These are phyloP conservation scores for Fennellomyces sp. DNA, from an alignment of 371 early-diverging fungal species.

Conservation along the genomic window DNA sequence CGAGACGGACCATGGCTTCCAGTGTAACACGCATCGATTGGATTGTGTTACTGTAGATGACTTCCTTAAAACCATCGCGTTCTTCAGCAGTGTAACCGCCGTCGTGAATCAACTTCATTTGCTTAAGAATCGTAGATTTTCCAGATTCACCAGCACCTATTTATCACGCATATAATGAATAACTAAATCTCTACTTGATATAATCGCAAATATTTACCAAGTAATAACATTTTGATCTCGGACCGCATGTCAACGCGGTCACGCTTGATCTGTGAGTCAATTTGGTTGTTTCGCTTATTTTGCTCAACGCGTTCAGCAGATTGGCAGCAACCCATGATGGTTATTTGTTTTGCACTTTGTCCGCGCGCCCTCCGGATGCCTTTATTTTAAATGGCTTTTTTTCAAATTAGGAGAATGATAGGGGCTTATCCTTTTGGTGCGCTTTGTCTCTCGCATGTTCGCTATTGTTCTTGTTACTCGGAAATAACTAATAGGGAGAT, in stretches of 20 bases:
- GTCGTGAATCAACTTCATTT: slow-evolving; percentile 96
- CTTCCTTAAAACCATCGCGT: slow-evolving; percentile 85
- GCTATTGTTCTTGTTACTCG: too few relatives aligned
- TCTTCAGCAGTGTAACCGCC: slow-evolving; percentile 88
- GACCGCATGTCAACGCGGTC: slow-evolving; percentile 78
- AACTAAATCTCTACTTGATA: background rate
- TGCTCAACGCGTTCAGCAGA: slow-evolving; percentile 85
- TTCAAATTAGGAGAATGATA: too few relatives aligned
- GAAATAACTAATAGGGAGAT: too few relatives aligned
- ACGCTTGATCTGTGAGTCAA: slow-evolving; percentile 84
- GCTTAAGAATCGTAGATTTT: slow-evolving; percentile 95
- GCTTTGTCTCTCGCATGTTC: too few relatives aligned
- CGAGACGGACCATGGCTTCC: slow-evolving; percentile 83
- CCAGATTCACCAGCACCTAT: slow-evolving; percentile 97
- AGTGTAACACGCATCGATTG: slow-evolving; percentile 92
- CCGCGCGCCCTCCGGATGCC: too few relatives aligned
- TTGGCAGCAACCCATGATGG: slow-evolving; percentile 89
- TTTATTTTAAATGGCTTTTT: too few relatives aligned
- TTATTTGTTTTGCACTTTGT: background rate
- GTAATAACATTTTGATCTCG: slow-evolving; percentile 94
- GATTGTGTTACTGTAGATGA: slow-evolving; percentile 89
- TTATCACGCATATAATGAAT: background rate
- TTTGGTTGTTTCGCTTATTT: slow-evolving; percentile 83
- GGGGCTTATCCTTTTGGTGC: too few relatives aligned
- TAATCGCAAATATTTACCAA: slow-evolving; percentile 63